Conservation (phyloP, 257 asterid genomes). For the Solanum phureja region DNA sequence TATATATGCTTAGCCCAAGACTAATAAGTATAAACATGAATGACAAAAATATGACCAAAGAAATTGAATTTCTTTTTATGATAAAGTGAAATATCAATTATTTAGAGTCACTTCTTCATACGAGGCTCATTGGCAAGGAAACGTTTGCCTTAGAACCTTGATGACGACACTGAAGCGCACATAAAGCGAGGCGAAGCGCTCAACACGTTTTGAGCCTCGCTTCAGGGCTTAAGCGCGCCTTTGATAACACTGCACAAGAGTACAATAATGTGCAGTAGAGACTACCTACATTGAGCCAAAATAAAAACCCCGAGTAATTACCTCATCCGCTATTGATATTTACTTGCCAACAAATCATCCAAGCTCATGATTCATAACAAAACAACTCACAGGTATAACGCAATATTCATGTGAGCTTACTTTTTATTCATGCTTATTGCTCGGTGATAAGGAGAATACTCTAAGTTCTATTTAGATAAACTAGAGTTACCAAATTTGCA, state of each 20-base stretch:
- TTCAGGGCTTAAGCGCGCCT: no score
- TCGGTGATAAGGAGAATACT: neutral
- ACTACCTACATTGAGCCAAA: neutral
- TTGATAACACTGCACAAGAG: neutral
- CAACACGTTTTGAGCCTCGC: no score
- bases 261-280: neutral
- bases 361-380: neutral
- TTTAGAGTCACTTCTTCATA: no score
- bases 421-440: neutral
- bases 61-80: no score
- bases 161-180: no score
- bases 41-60: no score
- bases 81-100: no score
- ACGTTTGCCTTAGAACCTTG: no score
- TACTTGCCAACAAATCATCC: neutral
- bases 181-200: no score
- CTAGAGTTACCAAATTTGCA: neutral
- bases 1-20: no score
- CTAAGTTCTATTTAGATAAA: neutral
- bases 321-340: neutral
- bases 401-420: neutral
- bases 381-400: neutral
- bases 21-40: no score
- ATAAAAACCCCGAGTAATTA: neutral
- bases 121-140: no score